A percentile compares a stretch with the other conserved stretches of the same genome.
These are phyloP conservation scores for Penicillium sp. DNA, from an alignment of 2,329 filamentous ascomycete species.

Conservation along the genomic window DNA sequence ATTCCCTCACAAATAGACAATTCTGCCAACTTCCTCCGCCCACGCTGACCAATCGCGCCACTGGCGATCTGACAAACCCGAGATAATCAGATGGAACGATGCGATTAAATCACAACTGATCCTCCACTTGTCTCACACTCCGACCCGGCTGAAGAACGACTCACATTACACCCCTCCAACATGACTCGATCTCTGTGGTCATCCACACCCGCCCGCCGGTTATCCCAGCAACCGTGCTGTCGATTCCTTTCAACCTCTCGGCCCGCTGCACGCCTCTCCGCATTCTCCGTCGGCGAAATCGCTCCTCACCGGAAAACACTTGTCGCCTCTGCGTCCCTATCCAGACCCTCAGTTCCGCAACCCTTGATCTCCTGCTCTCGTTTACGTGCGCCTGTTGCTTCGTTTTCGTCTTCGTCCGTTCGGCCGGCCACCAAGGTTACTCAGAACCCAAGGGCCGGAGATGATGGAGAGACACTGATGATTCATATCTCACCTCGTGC, in stretches of 20 bases:
- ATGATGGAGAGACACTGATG: conserved; percentile 79
- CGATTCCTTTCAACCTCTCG: conserved; percentile 26
- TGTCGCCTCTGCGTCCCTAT: conserved; percentile 1
- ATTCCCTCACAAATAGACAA: conserved; percentile 1
- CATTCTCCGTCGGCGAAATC: conserved; percentile 29
- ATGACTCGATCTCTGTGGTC: conserved; percentile 35
- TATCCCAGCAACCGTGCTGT: conserved; percentile 21
- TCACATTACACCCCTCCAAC: background rate
- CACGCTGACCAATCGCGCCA: conserved; percentile 31
- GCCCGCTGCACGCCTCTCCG: conserved; percentile 28
- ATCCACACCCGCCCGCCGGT: conserved; percentile 22
- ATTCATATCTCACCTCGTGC: conserved; percentile 84
- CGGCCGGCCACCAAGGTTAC: conserved; percentile 45
- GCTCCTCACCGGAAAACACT: conserved; percentile 17
- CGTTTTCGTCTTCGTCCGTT: conserved; percentile 37
- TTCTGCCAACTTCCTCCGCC: conserved; percentile 31
- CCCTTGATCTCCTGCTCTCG: background rate
- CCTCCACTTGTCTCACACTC: background rate
- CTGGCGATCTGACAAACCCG: conserved; percentile 32
- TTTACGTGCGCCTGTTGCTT: conserved; percentile 25
- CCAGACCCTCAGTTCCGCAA: background rate
- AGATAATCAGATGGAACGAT: conserved; percentile 21
- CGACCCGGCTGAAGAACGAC: too few relatives aligned
- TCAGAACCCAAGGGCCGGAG: conserved; percentile 73
- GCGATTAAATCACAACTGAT: background rate